Evolutionary conservation across 2,329 filamentous ascomycete genomes (phyloP), one percentile per base, ranked within the genome.

Genomic region (Decorospora gaudefroyi): DNA sequence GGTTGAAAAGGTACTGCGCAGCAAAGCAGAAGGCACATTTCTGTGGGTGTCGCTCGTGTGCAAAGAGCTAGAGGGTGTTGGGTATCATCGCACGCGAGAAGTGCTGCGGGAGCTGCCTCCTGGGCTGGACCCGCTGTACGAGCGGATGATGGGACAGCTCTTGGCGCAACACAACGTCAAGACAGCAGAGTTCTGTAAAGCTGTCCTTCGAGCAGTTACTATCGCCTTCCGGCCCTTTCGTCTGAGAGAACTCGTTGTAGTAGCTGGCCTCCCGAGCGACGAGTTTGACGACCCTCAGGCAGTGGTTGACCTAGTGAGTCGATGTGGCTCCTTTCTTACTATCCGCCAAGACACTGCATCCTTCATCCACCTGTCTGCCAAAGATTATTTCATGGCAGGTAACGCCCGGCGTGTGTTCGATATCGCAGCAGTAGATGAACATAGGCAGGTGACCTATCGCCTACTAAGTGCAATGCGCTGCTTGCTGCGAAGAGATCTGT

Each of bases 301-400:
- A 15, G 26, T 43, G 6, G 2, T 3, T 7, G 33, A 40, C 13
- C 17, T 46, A 4, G 33, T 51, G 6, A 29, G 18, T 13, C 32
- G 12, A 22, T 51, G 47, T 21, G 70, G 71, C 13, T 76, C 70
- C 4, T 74, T 76, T 37, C 53, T 76, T 0, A 72, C 62, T 3
- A 12, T 73, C 16, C 61, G 57, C 12, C 38, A 70, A 1, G 43
- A 29, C 2, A 48, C 22, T 0, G 29, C 76, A 6, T 68, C 58
- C 31, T 68, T 74, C 38, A 59, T 76, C 1, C 72, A 76, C 42
- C 68, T 72, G 40, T 76, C 73, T 1, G 74, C 72, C 0, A 74
- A 74, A 47, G 73, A 76, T 10, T 74, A 33, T 11, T 26, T 63
- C 46, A 34, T 22, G 15, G 13, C 22, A 38, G 38, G 26, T 12